Evolutionary conservation across 805 yeast species (phyloP), one percentile per base, ranked within the genome.

Genomic region (Lipomyces mesembrius): DNA sequence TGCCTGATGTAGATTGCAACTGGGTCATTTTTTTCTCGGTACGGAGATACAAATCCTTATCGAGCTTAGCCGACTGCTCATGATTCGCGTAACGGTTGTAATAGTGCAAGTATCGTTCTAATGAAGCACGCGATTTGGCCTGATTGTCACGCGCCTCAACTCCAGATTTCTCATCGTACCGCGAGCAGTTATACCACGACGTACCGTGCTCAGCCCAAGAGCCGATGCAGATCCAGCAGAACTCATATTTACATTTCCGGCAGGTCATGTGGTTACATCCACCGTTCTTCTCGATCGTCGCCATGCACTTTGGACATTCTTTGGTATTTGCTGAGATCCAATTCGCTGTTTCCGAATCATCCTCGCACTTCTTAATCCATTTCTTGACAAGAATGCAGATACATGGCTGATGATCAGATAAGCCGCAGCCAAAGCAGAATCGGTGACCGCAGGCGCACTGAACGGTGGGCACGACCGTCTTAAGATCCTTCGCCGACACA

Each of bases 211-310:
- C 78, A 0, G 76, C 74, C 99, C 99, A 94, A 43, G 81, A 84
- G 2, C 88, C 88, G 68, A 85, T 76, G 77, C 99, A 95, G 52
- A 93, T 87, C 99, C 99, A 95, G 77, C 99, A 95, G 75, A 92
- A 95, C 75, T 93, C 91, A 76, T 85, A 78, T 12, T 77, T 75
- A 77, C 99, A 95, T 66, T 86, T 88, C 2, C 85, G 81, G 77
- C 99, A 95, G 0, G 87, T 84, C 97, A 95, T 94, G 78, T 95
- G 99, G 78, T 94, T 94, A 79, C 99, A 95, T 0, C 99, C 99
- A 27, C 98, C 98, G 75, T 90, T 90, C 74, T 94, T 92, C 75
- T 95, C 98, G 69, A 94, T 95, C 35, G 87, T 81, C 0, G 92
- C 80, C 9, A 80, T 79, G 79, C 99, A 95, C 74, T 85, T 85